Percentiles rank a stretch among this genome's conserved stretches.
Evolutionary conservation across 148 eudicot species (phyloP).

Genomic region (Camellia lanceoleosa): DNA sequence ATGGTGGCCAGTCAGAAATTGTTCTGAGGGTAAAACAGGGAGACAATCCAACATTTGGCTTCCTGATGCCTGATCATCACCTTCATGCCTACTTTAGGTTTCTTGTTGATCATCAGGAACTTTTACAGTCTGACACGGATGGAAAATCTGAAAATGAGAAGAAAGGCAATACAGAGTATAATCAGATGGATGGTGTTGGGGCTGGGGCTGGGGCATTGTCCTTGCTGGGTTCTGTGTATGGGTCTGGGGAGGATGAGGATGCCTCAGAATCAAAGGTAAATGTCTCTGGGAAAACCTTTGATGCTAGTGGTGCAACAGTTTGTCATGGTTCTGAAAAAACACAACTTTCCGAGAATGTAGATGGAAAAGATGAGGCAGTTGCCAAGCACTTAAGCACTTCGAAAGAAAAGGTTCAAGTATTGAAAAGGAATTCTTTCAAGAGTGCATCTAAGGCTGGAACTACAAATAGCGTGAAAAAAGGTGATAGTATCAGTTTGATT

Average conservation of each 20-base stretch:
- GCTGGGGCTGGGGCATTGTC: conserved; percentile 80
- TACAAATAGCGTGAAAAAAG: conserved; percentile 32
- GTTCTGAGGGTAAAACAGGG: conserved; percentile 96
- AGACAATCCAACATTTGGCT: conserved; percentile 94
- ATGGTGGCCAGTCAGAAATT: conserved; percentile 97
- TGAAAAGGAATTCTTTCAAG: conserved; percentile 34
- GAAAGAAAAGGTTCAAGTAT: conserved; percentile 42
- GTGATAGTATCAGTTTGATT: conserved; percentile 26
- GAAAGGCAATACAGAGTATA: conserved; percentile 20
- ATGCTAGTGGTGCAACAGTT: conserved; percentile 27
- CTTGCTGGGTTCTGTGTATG: conserved; percentile 88
- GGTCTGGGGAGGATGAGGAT: conserved; percentile 77
- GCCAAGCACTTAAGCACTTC: conserved; percentile 33
- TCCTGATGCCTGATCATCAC: conserved; percentile 92
- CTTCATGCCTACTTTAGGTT: conserved; percentile 94
- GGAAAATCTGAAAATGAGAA: conserved; percentile 44
- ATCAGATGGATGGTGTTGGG: conserved; percentile 23
- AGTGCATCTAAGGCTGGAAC: conserved; percentile 43
- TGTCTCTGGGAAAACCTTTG: conserved; percentile 27
- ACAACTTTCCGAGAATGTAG: conserved; percentile 7
- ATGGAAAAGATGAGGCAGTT: conserved; percentile 35
- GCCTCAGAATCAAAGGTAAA: conserved; percentile 26
- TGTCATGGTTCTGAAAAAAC: conserved; percentile 28
- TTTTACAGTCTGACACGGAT: conserved; percentile 51
- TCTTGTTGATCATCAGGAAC: conserved; percentile 78